Base-by-base conservation (phyloP, 768 basidiomycete species). In the Lactifluus volemus region DNA sequence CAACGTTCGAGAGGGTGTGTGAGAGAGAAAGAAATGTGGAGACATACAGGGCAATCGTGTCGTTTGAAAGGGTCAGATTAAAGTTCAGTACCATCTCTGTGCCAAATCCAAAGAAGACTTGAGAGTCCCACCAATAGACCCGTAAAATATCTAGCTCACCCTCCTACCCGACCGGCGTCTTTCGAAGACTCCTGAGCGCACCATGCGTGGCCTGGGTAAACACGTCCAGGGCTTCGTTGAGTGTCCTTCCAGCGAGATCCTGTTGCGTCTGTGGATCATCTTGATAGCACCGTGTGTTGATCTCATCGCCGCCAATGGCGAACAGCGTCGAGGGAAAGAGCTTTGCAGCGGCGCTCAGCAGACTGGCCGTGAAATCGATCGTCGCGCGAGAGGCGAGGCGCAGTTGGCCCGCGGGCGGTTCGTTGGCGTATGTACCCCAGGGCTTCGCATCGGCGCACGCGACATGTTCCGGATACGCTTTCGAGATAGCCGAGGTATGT, bases 111-210 rank as follows among this genome's bases (percentile, higher is more conserved):
- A 53, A 49, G 11, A 38, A 12, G 12, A 11, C 29, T n/a, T 45
- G 11, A 11, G 29, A 21, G 2, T 25, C 32, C 48, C n/a, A 0
- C 39, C 15, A 15, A n/a, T 47, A 17, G 25, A 17, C 32, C 21
- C 12, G 15, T 17, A 50, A 5, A 9, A 15, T 19, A 42, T 38
- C 41, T 6, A 34, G 65, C 72, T 8, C 29, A 82, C 84, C 84
- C 75, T 93, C 85, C 87, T 89, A 92, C 6, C 93, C 89, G 36
- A 92, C 83, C 1, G 89, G 85, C 0, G 81, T 86, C 73, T 92
- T 93, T 0, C 84, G 85, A 1, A 78, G 67, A 0, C 72, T 71
- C 8, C 70, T 73, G 50, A 94, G 71, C 3, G 81, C 79, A 0
- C 67, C 70, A 69, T 92, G 90, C 1, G 83, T 84, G 0, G 75